These are phyloP conservation scores for Phytophthora multivora DNA, from an alignment of 352 stramenopile genomes.

Conservation along the genomic window DNA sequence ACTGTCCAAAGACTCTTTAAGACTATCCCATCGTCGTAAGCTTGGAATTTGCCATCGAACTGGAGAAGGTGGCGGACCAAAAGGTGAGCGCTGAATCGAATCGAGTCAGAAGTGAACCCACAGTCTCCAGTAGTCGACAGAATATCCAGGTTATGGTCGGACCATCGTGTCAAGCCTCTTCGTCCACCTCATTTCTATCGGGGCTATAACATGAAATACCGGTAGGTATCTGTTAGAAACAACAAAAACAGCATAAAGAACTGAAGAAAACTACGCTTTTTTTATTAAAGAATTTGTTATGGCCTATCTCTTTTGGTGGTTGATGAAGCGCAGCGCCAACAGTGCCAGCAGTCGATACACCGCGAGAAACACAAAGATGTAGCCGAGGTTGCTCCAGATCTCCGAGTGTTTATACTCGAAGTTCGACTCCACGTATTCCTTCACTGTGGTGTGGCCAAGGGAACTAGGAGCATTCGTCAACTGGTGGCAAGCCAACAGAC, in stretches of 20 bases:
- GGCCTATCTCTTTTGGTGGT: constrained; percentile 47
- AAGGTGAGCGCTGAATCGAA: constrained; percentile 9
- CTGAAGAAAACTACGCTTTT: too few species aligned
- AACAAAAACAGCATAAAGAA: too few species aligned
- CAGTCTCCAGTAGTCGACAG: constrained; percentile 11
- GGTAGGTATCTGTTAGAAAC: too few species aligned
- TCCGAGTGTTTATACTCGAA: constrained; percentile 40
- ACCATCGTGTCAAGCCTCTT: constrained; percentile 11
- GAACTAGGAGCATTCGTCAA: constrained; percentile 18
- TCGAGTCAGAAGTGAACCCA: constrained; percentile 32
- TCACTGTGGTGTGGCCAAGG: constrained; percentile 22
- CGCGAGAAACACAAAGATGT: constrained; percentile 32
- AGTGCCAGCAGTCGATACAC: constrained; percentile 35
- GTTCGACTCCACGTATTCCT: constrained; percentile 31
- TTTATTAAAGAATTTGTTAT: not conserved
- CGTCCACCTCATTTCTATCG: too few species aligned
- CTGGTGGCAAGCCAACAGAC: constrained; percentile 17
- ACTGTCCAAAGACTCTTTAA: not conserved
- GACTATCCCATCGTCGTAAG: constrained; percentile 27
- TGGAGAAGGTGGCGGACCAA: constrained; percentile 1
- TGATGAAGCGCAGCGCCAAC: constrained; percentile 45
- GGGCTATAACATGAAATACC: too few species aligned
- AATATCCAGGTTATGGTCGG: constrained; percentile 29
- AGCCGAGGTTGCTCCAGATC: constrained; percentile 35
- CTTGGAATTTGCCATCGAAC: not conserved